Conservation (phyloP, 352 stramenopile species). For the Phytophthora hybrid region DNA sequence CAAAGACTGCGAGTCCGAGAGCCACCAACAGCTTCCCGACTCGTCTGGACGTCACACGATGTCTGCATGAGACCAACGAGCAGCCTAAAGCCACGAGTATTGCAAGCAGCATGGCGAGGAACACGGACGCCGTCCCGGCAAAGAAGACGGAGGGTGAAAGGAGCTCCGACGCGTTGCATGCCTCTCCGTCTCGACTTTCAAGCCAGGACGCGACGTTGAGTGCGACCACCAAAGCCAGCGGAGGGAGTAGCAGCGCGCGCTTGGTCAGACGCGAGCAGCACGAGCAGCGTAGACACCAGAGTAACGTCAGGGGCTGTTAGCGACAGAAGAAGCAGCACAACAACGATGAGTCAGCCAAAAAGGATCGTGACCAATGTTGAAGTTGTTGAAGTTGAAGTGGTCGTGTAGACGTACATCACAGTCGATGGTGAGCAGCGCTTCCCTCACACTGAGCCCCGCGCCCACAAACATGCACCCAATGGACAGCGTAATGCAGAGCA, state of each 20-base stretch:
- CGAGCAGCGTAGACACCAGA: conserved; percentile 62
- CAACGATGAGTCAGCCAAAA: not conserved
- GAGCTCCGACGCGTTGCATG: conserved; percentile 15
- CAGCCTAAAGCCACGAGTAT: conserved; percentile 18
- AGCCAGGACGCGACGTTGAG: conserved; percentile 43
- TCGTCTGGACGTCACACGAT: not conserved
- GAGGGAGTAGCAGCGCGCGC: conserved; percentile 41
- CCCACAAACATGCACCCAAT: conserved; percentile 13
- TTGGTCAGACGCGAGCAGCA: conserved; percentile 60
- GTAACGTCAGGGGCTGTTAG: conserved; percentile 37
- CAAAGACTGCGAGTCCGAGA: conserved; percentile 29
- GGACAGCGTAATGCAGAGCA: conserved; percentile 27
- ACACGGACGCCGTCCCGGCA: conserved; percentile 30
- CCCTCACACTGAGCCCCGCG: conserved; percentile 19
- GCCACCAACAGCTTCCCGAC: conserved; percentile 18
- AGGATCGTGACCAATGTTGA: conserved; percentile 11
- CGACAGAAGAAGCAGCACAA: not conserved
- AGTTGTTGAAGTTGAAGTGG: conserved; percentile 30
- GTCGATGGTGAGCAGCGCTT: conserved; percentile 27
- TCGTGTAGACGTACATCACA: conserved; percentile 25
- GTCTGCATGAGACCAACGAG: conserved; percentile 5
- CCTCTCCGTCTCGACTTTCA: conserved; percentile 6
- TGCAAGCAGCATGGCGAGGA: conserved; percentile 32
- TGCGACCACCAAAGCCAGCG: conserved; percentile 30
- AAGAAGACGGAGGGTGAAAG: conserved; percentile 36